phyloP scores from a whole-genome alignment of 1,284 basidiomycete genomes.

The Kwoniella shivajii region DNA sequence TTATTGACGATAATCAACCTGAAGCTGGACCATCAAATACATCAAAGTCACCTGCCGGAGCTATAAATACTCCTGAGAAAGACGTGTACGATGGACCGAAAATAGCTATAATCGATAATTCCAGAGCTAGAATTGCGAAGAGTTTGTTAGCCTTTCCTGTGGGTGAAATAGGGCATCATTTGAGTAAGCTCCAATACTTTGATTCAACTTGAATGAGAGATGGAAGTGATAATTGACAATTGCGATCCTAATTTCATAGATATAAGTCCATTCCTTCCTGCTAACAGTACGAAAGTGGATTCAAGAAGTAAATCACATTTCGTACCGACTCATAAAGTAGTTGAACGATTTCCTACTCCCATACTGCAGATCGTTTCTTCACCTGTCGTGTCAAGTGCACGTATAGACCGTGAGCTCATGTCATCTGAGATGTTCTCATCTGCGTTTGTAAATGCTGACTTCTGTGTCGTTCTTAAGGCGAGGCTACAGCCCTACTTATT shows the following conservation, averaged over 20 bases:
- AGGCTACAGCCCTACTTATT: slow-evolving; percentile 26
- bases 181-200: slow-evolving; percentile 26
- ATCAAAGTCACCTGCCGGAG: slow-evolving; percentile 14
- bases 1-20: slow-evolving; percentile 3
- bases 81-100: slow-evolving; percentile 22
- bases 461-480: slow-evolving; percentile 15
- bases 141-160: slow-evolving; percentile 30
- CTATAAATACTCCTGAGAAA: not conserved
- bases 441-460: not conserved
- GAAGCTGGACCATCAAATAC: slow-evolving; percentile 16
- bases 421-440: not conserved
- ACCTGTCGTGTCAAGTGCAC: slow-evolving; percentile 19
- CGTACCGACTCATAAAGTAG: slow-evolving; percentile 16
- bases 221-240: not conserved
- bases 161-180: slow-evolving; percentile 34
- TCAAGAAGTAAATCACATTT: slow-evolving; percentile 17
- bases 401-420: slow-evolving; percentile 32
- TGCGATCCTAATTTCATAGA: slow-evolving; percentile 19
- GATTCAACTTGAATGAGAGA: not conserved
- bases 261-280: slow-evolving; percentile 32
- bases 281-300: slow-evolving; percentile 7
- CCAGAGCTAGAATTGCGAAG: slow-evolving; percentile 19
- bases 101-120: slow-evolving; percentile 21
- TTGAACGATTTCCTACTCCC: slow-evolving; percentile 26
- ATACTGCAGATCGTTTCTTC: slow-evolving; percentile 36